A percentile compares a stretch with the other conserved stretches of the same genome.
Evolutionary conservation across 2,329 filamentous ascomycete species (phyloP).

Genomic region (Aspergillus pseudoglaucus): DNA sequence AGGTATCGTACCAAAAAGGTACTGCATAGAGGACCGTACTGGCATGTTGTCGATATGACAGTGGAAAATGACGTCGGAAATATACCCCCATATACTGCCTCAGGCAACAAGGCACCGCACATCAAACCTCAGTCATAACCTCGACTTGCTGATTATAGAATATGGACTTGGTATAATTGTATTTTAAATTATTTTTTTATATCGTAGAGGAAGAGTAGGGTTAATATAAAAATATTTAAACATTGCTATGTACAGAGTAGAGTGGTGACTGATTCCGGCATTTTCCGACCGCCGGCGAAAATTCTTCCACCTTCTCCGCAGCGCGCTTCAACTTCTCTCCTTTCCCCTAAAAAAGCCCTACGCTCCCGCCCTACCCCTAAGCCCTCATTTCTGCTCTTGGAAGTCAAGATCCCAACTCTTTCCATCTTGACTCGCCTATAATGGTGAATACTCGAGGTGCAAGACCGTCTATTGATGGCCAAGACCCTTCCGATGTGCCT

Average conservation of each 20-base stretch:
- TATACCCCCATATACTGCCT: too few species aligned
- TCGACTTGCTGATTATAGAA: too few species aligned
- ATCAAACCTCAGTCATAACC: too few species aligned
- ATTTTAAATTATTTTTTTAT: too few species aligned
- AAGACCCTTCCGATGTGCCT: slow-evolving; percentile 23
- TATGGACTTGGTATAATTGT: too few species aligned
- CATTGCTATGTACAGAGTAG: neutral
- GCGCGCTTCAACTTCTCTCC: slow-evolving; percentile 10
- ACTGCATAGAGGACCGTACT: too few species aligned
- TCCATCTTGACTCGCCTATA: slow-evolving; percentile 15
- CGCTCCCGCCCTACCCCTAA: slow-evolving; percentile 42
- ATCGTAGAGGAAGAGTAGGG: neutral
- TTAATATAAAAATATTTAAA: neutral
- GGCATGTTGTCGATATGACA: too few species aligned
- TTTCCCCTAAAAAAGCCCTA: slow-evolving; percentile 30
- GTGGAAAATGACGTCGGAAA: too few species aligned
- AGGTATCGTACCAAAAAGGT: neutral
- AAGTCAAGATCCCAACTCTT: slow-evolving; percentile 24
- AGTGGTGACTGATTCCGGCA: neutral
- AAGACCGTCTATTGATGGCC: slow-evolving; percentile 23
- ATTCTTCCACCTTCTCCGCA: slow-evolving; percentile 13
- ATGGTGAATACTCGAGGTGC: slow-evolving; percentile 29
- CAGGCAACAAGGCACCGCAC: too few species aligned
- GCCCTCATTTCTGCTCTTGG: slow-evolving; percentile 44
- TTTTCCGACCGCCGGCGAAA: slow-evolving; percentile 13